These are phyloP conservation scores for Septoria linicola DNA, from an alignment of 2,329 filamentous ascomycete genomes.

Conservation along the genomic window DNA sequence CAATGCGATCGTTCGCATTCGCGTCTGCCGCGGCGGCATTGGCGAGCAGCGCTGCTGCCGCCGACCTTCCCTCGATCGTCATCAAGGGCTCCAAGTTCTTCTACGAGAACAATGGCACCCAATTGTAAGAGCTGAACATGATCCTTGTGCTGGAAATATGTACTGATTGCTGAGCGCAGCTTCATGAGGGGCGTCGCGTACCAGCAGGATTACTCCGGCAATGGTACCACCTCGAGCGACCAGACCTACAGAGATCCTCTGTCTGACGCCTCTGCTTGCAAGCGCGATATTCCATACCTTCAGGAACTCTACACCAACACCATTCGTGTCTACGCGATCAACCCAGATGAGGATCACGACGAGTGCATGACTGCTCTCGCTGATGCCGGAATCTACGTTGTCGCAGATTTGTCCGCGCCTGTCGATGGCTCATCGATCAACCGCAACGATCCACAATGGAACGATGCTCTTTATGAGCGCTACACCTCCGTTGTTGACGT, in stretches of 20 bases:
- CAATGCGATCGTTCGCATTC: constrained; percentile 56
- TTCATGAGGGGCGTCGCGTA: constrained; percentile 94
- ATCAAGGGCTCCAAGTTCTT: constrained; percentile 89
- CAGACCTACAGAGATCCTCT: constrained; percentile 77
- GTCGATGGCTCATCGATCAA: constrained; percentile 69
- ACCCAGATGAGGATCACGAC: constrained; percentile 74
- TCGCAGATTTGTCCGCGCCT: constrained; percentile 86
- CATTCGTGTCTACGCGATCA: constrained; percentile 91
- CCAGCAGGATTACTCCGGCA: constrained; percentile 67
- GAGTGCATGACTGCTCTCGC: constrained; percentile 81
- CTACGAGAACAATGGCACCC: constrained; percentile 74
- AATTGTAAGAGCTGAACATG: constrained; percentile 55
- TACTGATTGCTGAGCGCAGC: constrained; percentile 40
- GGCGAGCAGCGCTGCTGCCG: constrained; percentile 45
- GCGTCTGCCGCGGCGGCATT: constrained; percentile 53
- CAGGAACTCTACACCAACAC: constrained; percentile 79
- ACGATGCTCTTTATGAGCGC: constrained; percentile 70
- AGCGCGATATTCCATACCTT: constrained; percentile 82
- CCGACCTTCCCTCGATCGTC: constrained; percentile 62
- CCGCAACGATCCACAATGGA: constrained; percentile 76
- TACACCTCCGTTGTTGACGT: constrained; percentile 84
- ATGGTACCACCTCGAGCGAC: constrained; percentile 45
- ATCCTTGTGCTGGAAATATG: neutral
- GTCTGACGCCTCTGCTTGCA: constrained; percentile 67
- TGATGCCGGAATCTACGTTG: constrained; percentile 88